Conservation (phyloP, 768 basidiomycete genomes). For the Coprinellus micaceus region DNA sequence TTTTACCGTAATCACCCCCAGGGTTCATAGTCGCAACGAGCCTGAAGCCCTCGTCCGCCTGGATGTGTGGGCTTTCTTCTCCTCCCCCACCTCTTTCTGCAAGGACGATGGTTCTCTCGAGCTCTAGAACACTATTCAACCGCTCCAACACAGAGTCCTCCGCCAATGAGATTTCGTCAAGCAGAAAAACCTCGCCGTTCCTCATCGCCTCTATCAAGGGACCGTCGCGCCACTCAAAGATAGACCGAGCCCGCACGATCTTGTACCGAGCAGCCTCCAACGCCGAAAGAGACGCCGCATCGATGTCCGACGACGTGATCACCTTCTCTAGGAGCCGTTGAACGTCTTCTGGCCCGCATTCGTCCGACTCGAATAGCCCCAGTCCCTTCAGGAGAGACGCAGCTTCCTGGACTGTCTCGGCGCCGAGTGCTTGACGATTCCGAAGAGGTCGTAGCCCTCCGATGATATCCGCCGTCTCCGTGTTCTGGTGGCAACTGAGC, state of each 20-base stretch:
- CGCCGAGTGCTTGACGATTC: constrained; percentile 58
- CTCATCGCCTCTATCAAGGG: constrained; percentile 94
- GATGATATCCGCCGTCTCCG: constrained; percentile 94
- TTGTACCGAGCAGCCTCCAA: constrained; percentile 42
- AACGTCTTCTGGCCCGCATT: constrained; percentile 26
- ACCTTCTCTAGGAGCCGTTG: constrained; percentile 21
- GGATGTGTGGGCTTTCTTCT: constrained; percentile 61
- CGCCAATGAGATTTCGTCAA: constrained; percentile 96
- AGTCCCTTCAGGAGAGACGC: constrained; percentile 35
- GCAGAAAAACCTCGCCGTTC: constrained; percentile 76
- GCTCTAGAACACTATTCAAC: constrained; percentile 95
- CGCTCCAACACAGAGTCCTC: constrained; percentile 98
- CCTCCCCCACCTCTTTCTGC: constrained; percentile 87
- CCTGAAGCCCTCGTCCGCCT: constrained; percentile 70
- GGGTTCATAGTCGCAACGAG: constrained; percentile 99
- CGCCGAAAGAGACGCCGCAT: constrained; percentile 24
- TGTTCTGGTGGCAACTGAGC: constrained; percentile 96
- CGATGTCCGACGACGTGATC: constrained; percentile 26
- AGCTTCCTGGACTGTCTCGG: constrained; percentile 46
- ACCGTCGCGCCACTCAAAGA: constrained; percentile 97
- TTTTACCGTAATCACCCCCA: constrained; percentile 98
- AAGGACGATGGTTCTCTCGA: constrained; percentile 80
- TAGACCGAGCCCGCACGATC: constrained; percentile 54
- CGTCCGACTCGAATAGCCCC: constrained; percentile 28
- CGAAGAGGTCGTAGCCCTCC: constrained; percentile 89